These are phyloP conservation scores for Poronia punctata DNA, from an alignment of 495 filamentous ascomycete species.

Conservation along the genomic window DNA sequence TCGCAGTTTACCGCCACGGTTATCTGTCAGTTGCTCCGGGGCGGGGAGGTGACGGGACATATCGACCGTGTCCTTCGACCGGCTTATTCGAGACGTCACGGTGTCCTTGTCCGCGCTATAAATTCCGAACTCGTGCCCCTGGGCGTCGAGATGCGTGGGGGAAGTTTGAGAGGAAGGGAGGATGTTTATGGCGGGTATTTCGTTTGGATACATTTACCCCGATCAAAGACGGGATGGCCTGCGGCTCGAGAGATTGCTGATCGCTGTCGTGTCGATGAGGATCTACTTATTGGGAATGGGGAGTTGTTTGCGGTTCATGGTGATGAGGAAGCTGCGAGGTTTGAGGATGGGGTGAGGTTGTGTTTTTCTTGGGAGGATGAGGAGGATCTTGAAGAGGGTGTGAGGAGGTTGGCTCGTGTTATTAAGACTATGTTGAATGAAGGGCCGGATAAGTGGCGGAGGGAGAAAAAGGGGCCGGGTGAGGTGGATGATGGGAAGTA, in stretches of 20 bases:
- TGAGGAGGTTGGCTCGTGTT: slow-evolving; percentile 52
- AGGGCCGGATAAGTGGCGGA: slow-evolving; percentile 2
- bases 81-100: slow-evolving; percentile 51
- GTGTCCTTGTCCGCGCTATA: slow-evolving; percentile 47
- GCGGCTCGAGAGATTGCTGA: slow-evolving; percentile 48
- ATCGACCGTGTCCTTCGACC: slow-evolving; percentile 38
- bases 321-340: slow-evolving; percentile 42
- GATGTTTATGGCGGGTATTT: slow-evolving; percentile 67
- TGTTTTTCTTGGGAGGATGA: slow-evolving; percentile 74
- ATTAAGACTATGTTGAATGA: slow-evolving; percentile 19
- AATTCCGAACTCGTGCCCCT: slow-evolving; percentile 48
- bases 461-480: background rate
- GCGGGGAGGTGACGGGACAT: slow-evolving; percentile 13
- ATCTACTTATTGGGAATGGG: slow-evolving; percentile 57
- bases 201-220: slow-evolving; percentile 64
- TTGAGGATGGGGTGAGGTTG: slow-evolving; percentile 52
- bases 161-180: slow-evolving; percentile 10
- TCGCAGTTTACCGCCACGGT: slow-evolving; percentile 64
- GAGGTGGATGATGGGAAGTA: slow-evolving; percentile 7
- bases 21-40: slow-evolving; percentile 49
- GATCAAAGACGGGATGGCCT: slow-evolving; percentile 19
- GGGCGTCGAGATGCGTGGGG: slow-evolving; percentile 41
- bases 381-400: slow-evolving; percentile 59
- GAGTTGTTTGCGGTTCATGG: slow-evolving; percentile 59
- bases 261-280: slow-evolving; percentile 47